Evolutionary conservation across 1,284 basidiomycete species (phyloP).

Genomic region (Ustilago vetiveriae): DNA sequence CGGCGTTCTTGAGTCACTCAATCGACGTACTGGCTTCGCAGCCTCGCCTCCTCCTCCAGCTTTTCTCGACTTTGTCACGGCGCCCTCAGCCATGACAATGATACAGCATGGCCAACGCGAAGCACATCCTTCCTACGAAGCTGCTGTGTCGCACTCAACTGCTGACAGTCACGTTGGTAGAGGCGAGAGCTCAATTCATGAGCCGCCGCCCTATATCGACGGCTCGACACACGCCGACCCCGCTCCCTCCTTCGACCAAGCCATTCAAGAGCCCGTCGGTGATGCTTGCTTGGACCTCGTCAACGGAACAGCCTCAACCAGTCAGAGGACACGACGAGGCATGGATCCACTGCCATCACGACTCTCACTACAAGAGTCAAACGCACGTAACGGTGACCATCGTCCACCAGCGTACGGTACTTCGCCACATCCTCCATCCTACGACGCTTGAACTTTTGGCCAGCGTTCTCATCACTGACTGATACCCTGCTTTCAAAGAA

Average conservation of each 20-base stretch:
- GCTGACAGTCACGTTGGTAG: no score
- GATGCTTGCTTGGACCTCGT: not conserved
- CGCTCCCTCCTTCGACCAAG: constrained; percentile 34
- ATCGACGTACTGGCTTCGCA: constrained; percentile 4
- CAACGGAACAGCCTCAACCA: not conserved
- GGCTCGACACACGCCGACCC: constrained; percentile 11
- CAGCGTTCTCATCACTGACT: not conserved
- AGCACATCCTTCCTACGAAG: constrained; percentile 31
- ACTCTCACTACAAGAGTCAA: not conserved
- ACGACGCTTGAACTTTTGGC: constrained; percentile 23
- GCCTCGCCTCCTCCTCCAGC: not conserved
- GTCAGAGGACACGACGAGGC: not conserved
- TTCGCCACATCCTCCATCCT: constrained; percentile 41
- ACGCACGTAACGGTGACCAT: constrained; percentile 5
- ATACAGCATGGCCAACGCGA: constrained; percentile 5
- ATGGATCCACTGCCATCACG: not conserved
- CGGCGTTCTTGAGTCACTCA: no score
- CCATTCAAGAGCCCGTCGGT: constrained; percentile 6
- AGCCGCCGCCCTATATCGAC: constrained; percentile 38
- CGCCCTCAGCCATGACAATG: not conserved
- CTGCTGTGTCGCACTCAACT: constrained; percentile 15
- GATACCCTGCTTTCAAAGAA: no score
- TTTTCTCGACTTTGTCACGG: not conserved
- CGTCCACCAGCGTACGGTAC: constrained; percentile 40
- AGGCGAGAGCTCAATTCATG: constrained; percentile 4